A percentile compares a stretch with the other conserved stretches of the same genome.
Evolutionary conservation across 108 stramenopile genomes (phyloP).

Genomic region (Aurantiochytrium sp.): DNA sequence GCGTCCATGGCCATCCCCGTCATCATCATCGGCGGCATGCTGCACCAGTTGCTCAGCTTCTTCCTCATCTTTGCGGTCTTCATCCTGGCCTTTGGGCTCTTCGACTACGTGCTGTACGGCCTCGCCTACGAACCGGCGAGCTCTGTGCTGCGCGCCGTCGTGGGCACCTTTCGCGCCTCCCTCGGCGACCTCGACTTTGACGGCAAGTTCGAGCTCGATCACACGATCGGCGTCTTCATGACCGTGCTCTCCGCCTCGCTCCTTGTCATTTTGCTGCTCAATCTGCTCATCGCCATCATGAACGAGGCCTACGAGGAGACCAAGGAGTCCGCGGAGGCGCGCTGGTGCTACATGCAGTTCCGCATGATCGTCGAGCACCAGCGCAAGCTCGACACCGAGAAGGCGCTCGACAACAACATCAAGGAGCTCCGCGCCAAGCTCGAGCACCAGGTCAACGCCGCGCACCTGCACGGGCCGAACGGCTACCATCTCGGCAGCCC

Average conservation of each 20-base stretch:
- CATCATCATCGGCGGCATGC: slow-evolving; percentile 12
- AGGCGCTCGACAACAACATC: too few species aligned
- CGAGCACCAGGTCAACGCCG: too few species aligned
- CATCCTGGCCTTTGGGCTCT: slow-evolving; percentile 4
- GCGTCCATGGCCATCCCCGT: slow-evolving; percentile 20
- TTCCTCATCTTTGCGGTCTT: slow-evolving; percentile 25
- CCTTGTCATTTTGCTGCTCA: slow-evolving; percentile 16
- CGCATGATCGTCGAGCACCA: slow-evolving; percentile 10
- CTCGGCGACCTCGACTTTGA: slow-evolving; percentile 27
- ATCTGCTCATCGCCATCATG: slow-evolving; percentile 33
- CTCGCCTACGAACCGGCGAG: slow-evolving; percentile 16
- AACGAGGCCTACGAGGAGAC: slow-evolving; percentile 28
- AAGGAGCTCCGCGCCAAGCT: too few species aligned
- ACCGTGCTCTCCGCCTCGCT: neutral
- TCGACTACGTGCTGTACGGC: neutral
- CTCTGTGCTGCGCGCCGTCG: neutral
- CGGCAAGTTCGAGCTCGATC: neutral
- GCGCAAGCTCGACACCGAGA: neutral
- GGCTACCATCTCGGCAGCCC: too few species aligned
- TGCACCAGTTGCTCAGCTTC: slow-evolving; percentile 6
- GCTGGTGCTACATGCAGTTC: slow-evolving; percentile 31
- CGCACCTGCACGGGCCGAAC: too few species aligned
- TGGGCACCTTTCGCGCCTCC: neutral
- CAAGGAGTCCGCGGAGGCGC: slow-evolving; percentile 13
- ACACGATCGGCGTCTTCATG: neutral